Evolutionary conservation across 768 basidiomycete genomes (phyloP).

Genomic region (Boletus fagicola): DNA sequence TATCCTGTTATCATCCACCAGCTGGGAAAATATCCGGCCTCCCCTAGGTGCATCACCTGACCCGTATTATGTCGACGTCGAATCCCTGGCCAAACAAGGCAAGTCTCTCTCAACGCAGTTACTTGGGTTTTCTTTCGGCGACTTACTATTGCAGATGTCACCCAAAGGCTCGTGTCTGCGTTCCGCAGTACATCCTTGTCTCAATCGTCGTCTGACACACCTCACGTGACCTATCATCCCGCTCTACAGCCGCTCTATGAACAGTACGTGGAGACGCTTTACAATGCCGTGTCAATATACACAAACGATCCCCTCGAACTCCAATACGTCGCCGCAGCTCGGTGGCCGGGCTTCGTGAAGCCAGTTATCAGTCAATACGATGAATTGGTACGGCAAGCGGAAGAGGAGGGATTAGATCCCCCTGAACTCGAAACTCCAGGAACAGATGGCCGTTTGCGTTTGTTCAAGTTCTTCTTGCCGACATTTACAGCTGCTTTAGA

Average conservation of each 20-base stretch:
- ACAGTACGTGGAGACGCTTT: constrained; percentile 60
- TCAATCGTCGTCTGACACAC: constrained; percentile 1
- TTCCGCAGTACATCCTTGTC: constrained; percentile 29
- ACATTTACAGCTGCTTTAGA: constrained; percentile 64
- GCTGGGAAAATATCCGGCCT: constrained; percentile 75
- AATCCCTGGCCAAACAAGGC: constrained; percentile 58
- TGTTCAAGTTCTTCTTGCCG: constrained; percentile 60
- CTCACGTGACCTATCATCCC: constrained; percentile 47
- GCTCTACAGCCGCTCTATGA: constrained; percentile 56
- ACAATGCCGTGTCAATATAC: constrained; percentile 61
- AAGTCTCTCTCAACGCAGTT: constrained; percentile 11
- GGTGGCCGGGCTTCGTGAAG: constrained; percentile 78
- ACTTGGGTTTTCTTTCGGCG: not conserved
- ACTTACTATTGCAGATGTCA: constrained; percentile 26
- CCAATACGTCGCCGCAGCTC: constrained; percentile 70
- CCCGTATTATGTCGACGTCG: constrained; percentile 64
- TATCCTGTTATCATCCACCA: constrained; percentile 60
- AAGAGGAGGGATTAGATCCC: constrained; percentile 24
- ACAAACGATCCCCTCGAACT: constrained; percentile 68
- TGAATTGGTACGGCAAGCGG: constrained; percentile 18
- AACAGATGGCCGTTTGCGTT: constrained; percentile 64
- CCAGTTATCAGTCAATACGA: constrained; percentile 57
- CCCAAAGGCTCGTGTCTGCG: constrained; percentile 39
- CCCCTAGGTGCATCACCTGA: constrained; percentile 67
- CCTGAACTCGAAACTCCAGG: constrained; percentile 39